phyloP scores from a whole-genome alignment of 345 rosid species.

The Melastoma malabathricum region DNA sequence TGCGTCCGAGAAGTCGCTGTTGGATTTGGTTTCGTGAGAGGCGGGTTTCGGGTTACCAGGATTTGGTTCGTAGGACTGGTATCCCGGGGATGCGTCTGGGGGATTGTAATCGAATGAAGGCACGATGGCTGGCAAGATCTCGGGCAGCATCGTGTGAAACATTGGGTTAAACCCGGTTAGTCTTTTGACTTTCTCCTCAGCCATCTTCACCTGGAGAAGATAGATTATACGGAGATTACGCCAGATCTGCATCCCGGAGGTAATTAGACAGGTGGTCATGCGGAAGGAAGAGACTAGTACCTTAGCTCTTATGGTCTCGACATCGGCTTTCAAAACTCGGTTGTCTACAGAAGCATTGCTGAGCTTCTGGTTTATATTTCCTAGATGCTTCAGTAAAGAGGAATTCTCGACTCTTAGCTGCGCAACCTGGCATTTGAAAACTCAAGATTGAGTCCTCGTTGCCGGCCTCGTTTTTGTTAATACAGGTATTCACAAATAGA shows the following conservation, averaged over 20 bases:
- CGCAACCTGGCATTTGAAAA: conserved; percentile 32
- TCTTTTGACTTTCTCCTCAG: conserved; percentile 80
- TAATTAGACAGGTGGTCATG: background rate
- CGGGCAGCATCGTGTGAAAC: conserved; percentile 39
- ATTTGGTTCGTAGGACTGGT: conserved; percentile 19
- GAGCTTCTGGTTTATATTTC: conserved; percentile 62
- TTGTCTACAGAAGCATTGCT: conserved; percentile 71
- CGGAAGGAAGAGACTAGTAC: conserved; percentile 14
- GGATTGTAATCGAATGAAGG: conserved; percentile 33
- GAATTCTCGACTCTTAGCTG: conserved; percentile 74
- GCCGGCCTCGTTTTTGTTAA: no score
- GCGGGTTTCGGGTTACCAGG: conserved; percentile 15
- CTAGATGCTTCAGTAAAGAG: conserved; percentile 44
- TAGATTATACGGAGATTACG: background rate
- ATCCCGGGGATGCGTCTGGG: conserved; percentile 41
- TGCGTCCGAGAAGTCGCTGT: conserved; percentile 21
- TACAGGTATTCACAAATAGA: no score
- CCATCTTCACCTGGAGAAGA: conserved; percentile 71
- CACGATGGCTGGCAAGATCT: conserved; percentile 24
- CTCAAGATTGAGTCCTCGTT: no score
- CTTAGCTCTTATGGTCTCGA: conserved; percentile 86
- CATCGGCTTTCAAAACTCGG: conserved; percentile 81
- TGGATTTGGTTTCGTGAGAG: conserved; percentile 16
- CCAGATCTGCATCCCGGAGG: background rate
- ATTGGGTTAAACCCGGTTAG: conserved; percentile 60